These are phyloP conservation scores for Millerozyma miso DNA, from an alignment of 805 yeast species.

Conservation along the genomic window DNA sequence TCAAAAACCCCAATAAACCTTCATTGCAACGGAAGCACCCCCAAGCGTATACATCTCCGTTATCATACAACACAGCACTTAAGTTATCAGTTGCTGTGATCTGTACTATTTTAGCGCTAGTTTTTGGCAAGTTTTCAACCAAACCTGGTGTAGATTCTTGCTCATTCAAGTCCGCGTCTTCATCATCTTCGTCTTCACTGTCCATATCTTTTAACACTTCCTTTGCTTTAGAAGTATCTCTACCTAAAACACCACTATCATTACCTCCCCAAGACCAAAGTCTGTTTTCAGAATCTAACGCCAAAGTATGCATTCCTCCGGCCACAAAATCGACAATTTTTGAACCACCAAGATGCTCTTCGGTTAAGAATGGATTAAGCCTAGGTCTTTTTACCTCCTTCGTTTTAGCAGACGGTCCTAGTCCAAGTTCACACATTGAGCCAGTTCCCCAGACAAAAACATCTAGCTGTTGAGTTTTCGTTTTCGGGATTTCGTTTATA, in stretches of 20 bases:
- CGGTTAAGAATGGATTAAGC: conserved; percentile 68
- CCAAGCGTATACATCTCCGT: conserved; percentile 95
- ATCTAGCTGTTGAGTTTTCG: conserved; percentile 53
- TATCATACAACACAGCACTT: conserved; percentile 71
- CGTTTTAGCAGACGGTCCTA: conserved; percentile 91
- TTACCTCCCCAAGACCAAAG: conserved; percentile 99
- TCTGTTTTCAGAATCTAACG: conserved; percentile 67
- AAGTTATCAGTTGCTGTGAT: conserved; percentile 90
- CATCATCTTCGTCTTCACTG: conserved; percentile 47
- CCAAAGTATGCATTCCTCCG: conserved; percentile 95
- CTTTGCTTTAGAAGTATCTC: conserved; percentile 63
- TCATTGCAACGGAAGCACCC: conserved; percentile 95
- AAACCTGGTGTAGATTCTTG: conserved; percentile 83
- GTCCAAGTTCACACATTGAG: conserved; percentile 93
- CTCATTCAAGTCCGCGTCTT: conserved; percentile 83
- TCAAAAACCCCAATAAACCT: conserved; percentile 81
- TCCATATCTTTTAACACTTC: conserved; percentile 70
- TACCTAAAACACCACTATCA: conserved; percentile 87
- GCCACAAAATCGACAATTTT: conserved; percentile 84
- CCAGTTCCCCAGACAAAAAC: conserved; percentile 96
- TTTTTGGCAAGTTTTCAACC: conserved; percentile 61
- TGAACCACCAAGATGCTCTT: conserved; percentile 43
- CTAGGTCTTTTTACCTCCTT: conserved; percentile 96
- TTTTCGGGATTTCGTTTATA: conserved; percentile 36
- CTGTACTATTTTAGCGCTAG: conserved; percentile 55